Evolutionary conservation across 73 alveolate genomes (phyloP), one percentile per base, ranked within the genome.

Genomic region (Paramecium pentaurelia): DNA sequence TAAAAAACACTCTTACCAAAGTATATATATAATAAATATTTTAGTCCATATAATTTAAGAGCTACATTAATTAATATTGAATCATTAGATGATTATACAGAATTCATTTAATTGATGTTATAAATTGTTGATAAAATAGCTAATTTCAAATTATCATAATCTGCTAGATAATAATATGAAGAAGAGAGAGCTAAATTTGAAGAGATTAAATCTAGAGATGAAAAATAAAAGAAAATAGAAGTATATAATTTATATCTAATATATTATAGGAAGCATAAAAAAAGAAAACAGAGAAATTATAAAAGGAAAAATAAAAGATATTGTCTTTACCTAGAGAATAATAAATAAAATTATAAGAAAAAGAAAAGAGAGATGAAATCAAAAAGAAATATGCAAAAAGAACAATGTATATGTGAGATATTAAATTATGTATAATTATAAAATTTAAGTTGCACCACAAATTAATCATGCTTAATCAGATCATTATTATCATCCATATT

Each of bases 291-390:
- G 75, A 80, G 8, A 44, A 80, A 18, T 27, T 80, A 20, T 6
- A 12, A 20, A 44, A 80, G n/a, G 91, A 44, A 80, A 80, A 80
- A 44, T 36, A 80, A 45, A 80, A 80, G 30, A 3, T 80, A 20
- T 3, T 42, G 47, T 45, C 77, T 10, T 12, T 80, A 18, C 75
- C 75, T 4, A 80, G 91, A 49, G 75, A 44, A 42, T 12, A 80
- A 49, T 47, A 80, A 47, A 80, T 80, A 18, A 42, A 80, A 28
- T 22, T 49, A 6, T 20, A 80, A 18, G 77, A 80, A 0, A 80
- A 80, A 80, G 91, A 80, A 37, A 80, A 49, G 73, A 80, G 75
- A 80, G 91, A 80, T 45, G 91, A 80, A 80, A 22, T 80, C n/a
- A 42, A 44, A 49, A 80, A 80, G 18, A 77, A 42, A 77, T 77